Evolutionary conservation across 306 rosid species (phyloP).

Genomic region (Lotus japonicus): DNA sequence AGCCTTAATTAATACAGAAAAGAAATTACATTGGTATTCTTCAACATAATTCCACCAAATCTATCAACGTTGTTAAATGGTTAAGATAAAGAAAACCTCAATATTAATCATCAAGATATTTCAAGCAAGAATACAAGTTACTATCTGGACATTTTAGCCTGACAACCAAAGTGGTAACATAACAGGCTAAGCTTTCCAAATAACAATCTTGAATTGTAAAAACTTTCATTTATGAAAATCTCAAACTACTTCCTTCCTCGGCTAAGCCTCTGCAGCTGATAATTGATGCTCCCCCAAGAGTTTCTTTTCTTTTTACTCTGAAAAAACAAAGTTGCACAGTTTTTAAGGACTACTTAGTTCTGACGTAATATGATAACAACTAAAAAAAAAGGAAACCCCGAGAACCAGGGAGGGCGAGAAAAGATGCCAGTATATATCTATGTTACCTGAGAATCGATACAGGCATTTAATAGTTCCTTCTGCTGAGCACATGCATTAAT

Average conservation of each 20-base stretch:
- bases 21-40: conserved; percentile 8
- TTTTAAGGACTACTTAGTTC: neutral
- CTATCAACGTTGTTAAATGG: neutral
- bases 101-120: neutral
- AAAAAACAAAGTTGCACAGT: conserved; percentile 10
- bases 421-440: neutral
- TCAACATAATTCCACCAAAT: neutral
- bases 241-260: conserved; percentile 67
- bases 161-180: conserved; percentile 3
- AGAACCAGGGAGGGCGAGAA: neutral
- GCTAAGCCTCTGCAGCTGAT: conserved; percentile 84
- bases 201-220: conserved; percentile 5
- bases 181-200: conserved; percentile 14
- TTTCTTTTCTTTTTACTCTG: conserved; percentile 64
- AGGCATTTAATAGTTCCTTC: conserved; percentile 52
- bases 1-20: neutral
- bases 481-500: conserved; percentile 44
- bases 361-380: neutral
- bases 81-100: neutral
- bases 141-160: conserved; percentile 13
- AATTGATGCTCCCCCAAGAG: conserved; percentile 81
- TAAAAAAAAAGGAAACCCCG: neutral
- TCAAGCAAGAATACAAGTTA: neutral
- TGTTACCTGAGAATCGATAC: conserved; percentile 77
- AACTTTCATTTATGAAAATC: neutral